phyloP scores from a whole-genome alignment of 306 rosid species.

The Trifolium repens region DNA sequence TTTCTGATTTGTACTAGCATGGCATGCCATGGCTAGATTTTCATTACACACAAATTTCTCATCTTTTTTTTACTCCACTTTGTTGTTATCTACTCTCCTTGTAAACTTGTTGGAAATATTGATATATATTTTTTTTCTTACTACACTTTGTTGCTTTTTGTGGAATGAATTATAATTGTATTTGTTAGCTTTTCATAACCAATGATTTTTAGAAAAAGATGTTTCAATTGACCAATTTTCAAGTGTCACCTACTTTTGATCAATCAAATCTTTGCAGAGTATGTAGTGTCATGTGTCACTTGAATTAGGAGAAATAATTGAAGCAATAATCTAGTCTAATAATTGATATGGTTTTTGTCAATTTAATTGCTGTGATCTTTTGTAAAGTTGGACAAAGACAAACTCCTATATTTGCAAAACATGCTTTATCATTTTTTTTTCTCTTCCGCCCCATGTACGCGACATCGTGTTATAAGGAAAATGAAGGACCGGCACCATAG shows the following conservation, averaged over 20 bases:
- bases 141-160: constrained; percentile 42
- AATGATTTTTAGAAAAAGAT: not conserved
- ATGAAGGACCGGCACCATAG: too few relatives aligned
- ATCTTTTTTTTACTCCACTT: constrained; percentile 42
- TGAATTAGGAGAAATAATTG: not conserved
- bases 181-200: constrained; percentile 5
- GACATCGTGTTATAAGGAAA: too few relatives aligned
- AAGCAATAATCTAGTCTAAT: not conserved
- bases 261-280: not conserved
- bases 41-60: constrained; percentile 44
- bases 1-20: constrained; percentile 44
- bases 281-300: not conserved
- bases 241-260: constrained; percentile 1
- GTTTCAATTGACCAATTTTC: not conserved
- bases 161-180: constrained; percentile 45
- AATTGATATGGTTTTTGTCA: not conserved
- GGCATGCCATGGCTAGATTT: constrained; percentile 37
- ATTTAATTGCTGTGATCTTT: not conserved
- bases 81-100: constrained; percentile 41
- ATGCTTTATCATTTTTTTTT: not conserved
- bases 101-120: constrained; percentile 55
- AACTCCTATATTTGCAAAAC: not conserved
- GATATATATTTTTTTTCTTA: constrained; percentile 20
- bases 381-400: constrained; percentile 5
- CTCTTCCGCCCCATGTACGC: too few relatives aligned